These are phyloP conservation scores for Volvariella volvacea DNA, from an alignment of 1,284 basidiomycete species.

Conservation along the genomic window DNA sequence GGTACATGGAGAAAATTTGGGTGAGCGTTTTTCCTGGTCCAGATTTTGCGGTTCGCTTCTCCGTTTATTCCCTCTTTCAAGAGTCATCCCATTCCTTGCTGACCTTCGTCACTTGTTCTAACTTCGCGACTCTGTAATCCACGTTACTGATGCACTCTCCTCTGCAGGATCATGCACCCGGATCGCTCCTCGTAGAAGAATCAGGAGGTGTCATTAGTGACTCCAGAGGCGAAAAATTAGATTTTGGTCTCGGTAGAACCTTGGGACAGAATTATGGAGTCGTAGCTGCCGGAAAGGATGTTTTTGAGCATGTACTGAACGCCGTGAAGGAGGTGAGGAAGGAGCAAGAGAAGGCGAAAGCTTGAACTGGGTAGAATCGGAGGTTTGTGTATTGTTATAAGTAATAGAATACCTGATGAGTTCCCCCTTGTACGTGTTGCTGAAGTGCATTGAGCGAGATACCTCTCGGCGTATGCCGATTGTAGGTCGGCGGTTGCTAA, in stretches of 20 bases:
- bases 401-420: no score
- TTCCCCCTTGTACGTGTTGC: no score
- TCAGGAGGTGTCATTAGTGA: conserved; percentile 86
- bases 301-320: conserved; percentile 54
- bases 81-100: no score
- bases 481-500: no score
- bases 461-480: no score
- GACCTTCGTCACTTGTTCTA: no score
- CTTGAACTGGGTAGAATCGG: no score
- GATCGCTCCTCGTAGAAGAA: conserved; percentile 81
- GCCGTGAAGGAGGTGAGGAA: conserved; percentile 45
- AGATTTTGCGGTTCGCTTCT: no score
- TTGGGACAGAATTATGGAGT: conserved; percentile 86
- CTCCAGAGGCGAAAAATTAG: conserved; percentile 70
- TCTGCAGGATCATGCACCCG: conserved; percentile 85
- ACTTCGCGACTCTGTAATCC: no score
- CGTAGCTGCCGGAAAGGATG: conserved; percentile 66
- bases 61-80: conserved; percentile 2
- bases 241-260: conserved; percentile 87
- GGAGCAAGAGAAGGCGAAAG: not conserved
- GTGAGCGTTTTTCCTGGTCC: conserved; percentile 28
- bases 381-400: no score
- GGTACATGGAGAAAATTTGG: conserved; percentile 91
- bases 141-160: not conserved
- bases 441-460: no score